Base-by-base conservation (phyloP, 805 yeast species). In the Candida berthetii region DNA sequence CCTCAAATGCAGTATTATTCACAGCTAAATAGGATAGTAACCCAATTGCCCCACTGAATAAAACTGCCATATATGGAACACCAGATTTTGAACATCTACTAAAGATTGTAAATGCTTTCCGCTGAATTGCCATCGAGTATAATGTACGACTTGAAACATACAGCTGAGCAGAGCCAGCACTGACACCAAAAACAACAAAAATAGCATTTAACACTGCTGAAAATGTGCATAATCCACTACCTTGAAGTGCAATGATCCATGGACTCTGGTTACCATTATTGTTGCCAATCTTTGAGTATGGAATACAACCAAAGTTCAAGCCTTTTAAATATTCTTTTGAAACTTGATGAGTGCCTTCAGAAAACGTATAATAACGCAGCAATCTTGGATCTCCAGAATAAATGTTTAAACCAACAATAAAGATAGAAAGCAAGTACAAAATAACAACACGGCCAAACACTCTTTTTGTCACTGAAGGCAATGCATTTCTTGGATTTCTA, bases 381-480 rank as follows among this genome's bases (percentile, higher is more conserved):
- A 84, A 62, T 42, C 89, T 64, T 3, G 90, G 88, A 56, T 85
- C 93, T 1, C 91, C 95, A 43, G 86, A 69, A 58, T 85, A 85
- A 27, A 85, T 66, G 56, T 83, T 84, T 34, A 86, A 60, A 2
- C 91, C 82, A 27, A 85, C 82, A 13, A 82, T 66, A 53, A 86
- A 80, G 17, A 82, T 72, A 3, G 87, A 76, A 16, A 85, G 56
- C 36, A 85, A 59, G 58, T 85, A 86, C 48, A 85, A 74, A 1
- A 82, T 57, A 5, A 82, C 52, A 31, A 86, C 75, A 52, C 90
- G 67, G 72, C 85, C 82, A 55, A 85, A 84, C 3, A 85, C 86
- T 50, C 83, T 69, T 49, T 72, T 79, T 3, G 90, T 84, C 1
- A 93, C 91, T 10, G 80, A 71, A 1, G 95, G 95, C 15, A 86